Evolutionary conservation across 1,284 basidiomycete genomes (phyloP), one percentile per base, ranked within the genome.

Genomic region (Papiliotrema terrestris): DNA sequence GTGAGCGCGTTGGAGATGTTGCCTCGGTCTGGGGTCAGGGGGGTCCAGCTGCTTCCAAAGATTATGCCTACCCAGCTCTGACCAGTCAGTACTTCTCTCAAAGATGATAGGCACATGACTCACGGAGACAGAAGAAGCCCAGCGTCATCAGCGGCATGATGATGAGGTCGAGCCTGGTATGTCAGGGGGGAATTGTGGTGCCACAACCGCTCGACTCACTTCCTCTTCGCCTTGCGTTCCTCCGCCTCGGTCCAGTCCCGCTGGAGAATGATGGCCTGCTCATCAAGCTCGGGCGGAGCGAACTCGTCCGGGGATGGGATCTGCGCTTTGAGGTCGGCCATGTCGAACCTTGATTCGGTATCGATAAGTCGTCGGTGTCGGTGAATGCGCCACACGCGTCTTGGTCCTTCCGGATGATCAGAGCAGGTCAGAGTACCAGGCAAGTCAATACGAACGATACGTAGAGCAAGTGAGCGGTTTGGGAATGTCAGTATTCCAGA

Each of bases 1-100:
- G 67, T 70, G 36, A 71, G 46, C 3, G 67, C 67, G 47, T 66
- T 65, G 35, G 66, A 51, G 19, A 43, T 42, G 25, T 47, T 47
- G 17, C 45, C 45, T 35, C 45, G 23, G 20, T 47, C 45, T 41
- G 39, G 15, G 4, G 20, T 41, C 39, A 41, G 39, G 39, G 6
- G 39, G 17, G 36, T 9, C 36, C 36, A 37, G 36, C 36, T 9
- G 9, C 11, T 37, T 9, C 36, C n/a, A n/a, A n/a, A n/a, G 36
- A 37, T 17, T 9, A 8, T 41, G 17, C 39, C 5, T 41, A 20
- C 39, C 23, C 65, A 41, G 39, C 20, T 45, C 43, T 22, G 19
- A 5, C 5, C 11, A 11, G 29, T 32, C 29, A 32, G 29, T 11
- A 32, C 29, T 6, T 32, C 29, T 32, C 5, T 32, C 29, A 11